Conservation (phyloP, 768 basidiomycete species). For the Lactarius sanguifluus region DNA sequence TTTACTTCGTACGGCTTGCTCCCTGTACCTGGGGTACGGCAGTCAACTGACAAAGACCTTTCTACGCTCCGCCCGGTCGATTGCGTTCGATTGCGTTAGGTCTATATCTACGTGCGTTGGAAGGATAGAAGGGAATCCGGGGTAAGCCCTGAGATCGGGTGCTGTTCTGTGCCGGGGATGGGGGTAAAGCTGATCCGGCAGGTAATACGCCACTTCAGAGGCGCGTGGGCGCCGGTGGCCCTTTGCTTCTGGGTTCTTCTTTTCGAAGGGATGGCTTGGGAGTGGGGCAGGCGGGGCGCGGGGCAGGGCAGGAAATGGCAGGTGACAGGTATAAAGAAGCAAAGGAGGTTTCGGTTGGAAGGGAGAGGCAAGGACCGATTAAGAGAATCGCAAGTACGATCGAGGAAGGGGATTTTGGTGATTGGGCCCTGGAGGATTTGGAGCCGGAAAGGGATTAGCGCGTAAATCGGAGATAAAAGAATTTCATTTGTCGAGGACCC, state of each 20-base stretch:
- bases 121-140: background rate
- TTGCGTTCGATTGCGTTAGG: background rate
- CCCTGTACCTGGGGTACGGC: background rate
- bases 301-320: conserved; percentile 17
- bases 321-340: conserved; percentile 11
- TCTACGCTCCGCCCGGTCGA: background rate
- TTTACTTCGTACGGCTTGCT: background rate
- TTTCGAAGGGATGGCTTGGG: conserved; percentile 4
- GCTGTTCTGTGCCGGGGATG: background rate
- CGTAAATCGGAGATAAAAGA: conserved; percentile 20
- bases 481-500: conserved; percentile 16
- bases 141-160: conserved; percentile 1
- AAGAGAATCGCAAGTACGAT: background rate
- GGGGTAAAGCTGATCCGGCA: conserved; percentile 10
- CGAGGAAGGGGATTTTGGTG: background rate
- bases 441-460: conserved; percentile 15
- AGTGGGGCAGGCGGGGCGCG: conserved; percentile 11
- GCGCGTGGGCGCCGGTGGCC: conserved; percentile 17
- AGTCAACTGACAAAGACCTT: background rate
- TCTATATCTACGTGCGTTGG: too few relatives aligned
- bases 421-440: conserved; percentile 2
- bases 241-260: conserved; percentile 11
- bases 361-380: background rate
- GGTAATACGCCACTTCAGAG: background rate
- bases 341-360: conserved; percentile 11